Conservation (phyloP, 257 asterid species). For the Mentha longifolia region DNA sequence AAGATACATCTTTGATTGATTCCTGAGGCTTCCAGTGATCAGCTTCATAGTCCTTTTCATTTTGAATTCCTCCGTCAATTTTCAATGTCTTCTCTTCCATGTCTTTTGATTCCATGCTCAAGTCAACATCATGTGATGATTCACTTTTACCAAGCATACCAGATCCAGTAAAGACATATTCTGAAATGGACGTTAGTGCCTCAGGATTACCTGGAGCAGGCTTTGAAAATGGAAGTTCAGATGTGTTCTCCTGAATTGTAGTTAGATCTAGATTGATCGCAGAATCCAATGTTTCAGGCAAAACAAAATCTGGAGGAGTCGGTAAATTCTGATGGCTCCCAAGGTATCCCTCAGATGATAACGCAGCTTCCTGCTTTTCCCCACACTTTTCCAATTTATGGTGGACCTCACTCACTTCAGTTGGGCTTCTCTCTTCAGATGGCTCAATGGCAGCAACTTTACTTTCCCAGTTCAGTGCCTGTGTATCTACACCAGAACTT, state of each 20-base stretch:
- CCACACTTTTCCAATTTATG: slow-evolving; percentile 45
- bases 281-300: slow-evolving; percentile 65
- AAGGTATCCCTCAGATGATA: slow-evolving; percentile 43
- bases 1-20: slow-evolving; percentile 50
- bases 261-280: slow-evolving; percentile 46
- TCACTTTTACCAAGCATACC: slow-evolving; percentile 47
- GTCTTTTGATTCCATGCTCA: slow-evolving; percentile 43
- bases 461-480: slow-evolving; percentile 52
- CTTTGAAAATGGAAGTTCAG: slow-evolving; percentile 47
- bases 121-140: slow-evolving; percentile 31
- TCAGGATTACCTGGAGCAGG: slow-evolving; percentile 40
- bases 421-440: slow-evolving; percentile 40
- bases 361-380: slow-evolving; percentile 45
- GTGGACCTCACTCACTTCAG: slow-evolving; percentile 42
- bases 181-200: slow-evolving; percentile 40
- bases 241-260: slow-evolving; percentile 54
- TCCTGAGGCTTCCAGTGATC: slow-evolving; percentile 70
- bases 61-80: slow-evolving; percentile 49
- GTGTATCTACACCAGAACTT: slow-evolving; percentile 53
- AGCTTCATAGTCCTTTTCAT: slow-evolving; percentile 54
- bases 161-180: slow-evolving; percentile 37
- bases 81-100: slow-evolving; percentile 50
- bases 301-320: slow-evolving; percentile 44
- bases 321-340: slow-evolving; percentile 43
- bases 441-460: slow-evolving; percentile 37